Conservation (phyloP, 2,329 filamentous ascomycete genomes). For the Lecanicillium sp. region DNA sequence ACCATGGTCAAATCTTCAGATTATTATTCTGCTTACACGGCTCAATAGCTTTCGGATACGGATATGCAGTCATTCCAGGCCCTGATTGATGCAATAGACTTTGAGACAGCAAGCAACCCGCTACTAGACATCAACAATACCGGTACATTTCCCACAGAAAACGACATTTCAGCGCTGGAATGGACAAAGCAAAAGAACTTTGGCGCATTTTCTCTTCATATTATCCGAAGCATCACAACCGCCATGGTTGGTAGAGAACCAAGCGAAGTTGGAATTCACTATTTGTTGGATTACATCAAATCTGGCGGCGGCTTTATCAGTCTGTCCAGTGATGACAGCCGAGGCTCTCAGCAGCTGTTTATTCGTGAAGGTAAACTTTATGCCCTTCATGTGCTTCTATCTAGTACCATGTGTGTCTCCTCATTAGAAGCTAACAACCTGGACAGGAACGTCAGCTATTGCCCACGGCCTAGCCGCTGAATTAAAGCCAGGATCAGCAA, state of each 20-base stretch:
- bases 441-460: background rate
- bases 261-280: constrained; percentile 10
- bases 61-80: background rate
- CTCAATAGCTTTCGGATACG: background rate
- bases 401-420: too few relatives aligned
- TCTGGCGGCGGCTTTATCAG: constrained; percentile 9
- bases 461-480: background rate
- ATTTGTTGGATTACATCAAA: constrained; percentile 12
- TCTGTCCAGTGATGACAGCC: constrained; percentile 5
- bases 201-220: background rate
- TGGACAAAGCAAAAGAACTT: constrained; percentile 1
- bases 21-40: background rate
- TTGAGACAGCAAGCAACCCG: background rate
- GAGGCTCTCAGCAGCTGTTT: constrained; percentile 8
- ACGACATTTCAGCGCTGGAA: background rate
- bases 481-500: background rate
- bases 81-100: background rate
- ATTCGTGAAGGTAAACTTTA: background rate
- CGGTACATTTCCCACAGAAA: background rate
- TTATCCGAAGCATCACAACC: background rate
- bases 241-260: constrained; percentile 10
- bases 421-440: background rate
- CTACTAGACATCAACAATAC: background rate
- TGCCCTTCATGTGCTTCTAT: too few relatives aligned
- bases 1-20: background rate